Base-by-base conservation (phyloP, 768 basidiomycete genomes). In the Pulveroboletus ravenelii region DNA sequence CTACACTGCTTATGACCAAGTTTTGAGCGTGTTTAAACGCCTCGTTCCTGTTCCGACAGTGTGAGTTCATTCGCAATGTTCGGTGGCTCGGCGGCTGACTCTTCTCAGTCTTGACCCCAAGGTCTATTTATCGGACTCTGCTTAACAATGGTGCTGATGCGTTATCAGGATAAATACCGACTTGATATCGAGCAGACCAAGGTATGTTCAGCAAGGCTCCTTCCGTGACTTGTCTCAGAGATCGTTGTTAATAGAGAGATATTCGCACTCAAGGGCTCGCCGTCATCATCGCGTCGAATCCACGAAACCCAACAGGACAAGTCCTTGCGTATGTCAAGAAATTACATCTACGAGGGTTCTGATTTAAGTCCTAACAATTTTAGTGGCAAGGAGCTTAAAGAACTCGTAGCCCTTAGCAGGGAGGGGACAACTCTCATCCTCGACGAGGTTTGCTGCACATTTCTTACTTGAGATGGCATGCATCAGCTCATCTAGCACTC, bases 271-370 rank as follows among this genome's bases (percentile, higher is more conserved):
- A 93, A 69, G 91, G 92, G 13, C 73, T 94, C 17, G 80, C 85
- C 10, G 91, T 94, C 44, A 78, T 95, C 50, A 73, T 94, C 39
- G 88, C 91, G 0, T 93, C 89, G 20, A 97, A 96, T 70, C 94
- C 94, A n/a, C 83, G 93, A 47, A 97, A 96, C 64, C 93, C 94
- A 3, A 96, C 94, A 1, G 93, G 94, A n/a, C 93, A 95, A 66
- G 82, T 85, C 47, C 79, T 82, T 55, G 78, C 77, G 84, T 89
- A 60, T 20, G 69, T 64, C 10, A 4, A 23, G 20, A 14, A 47
- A 15, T 31, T 39, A 34, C 45, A 10, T 30, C 37, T 48, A 3
- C 32, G 35, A 30, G 12, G n/a, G 15, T 31, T n/a, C 7, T 51
- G 10, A 27, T 41, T 69, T 45, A 58, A n/a, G n/a, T n/a, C n/a